A percentile compares a stretch with the other conserved stretches of the same genome.
Evolutionary conservation across 768 basidiomycete species (phyloP).

Genomic region (Boletus edulis): DNA sequence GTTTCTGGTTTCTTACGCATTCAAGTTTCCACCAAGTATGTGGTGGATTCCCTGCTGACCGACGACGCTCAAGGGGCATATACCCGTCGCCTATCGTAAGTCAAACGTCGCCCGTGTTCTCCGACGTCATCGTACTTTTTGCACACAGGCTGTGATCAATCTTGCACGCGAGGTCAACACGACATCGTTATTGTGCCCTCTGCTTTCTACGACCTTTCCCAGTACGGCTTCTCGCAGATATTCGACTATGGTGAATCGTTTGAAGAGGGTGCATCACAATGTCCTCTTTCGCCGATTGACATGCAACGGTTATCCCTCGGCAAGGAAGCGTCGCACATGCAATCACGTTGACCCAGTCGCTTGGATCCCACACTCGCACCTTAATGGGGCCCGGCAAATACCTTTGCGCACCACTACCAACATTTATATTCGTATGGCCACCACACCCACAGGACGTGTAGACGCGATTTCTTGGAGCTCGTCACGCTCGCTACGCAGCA

Average conservation of each 20-base stretch:
- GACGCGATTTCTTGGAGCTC: conserved; percentile 75
- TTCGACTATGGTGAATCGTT: conserved; percentile 54
- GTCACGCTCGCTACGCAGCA: conserved; percentile 82
- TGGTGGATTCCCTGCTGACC: conserved; percentile 80
- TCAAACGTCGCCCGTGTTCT: conserved; percentile 3
- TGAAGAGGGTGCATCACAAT: conserved; percentile 41
- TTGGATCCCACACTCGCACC: conserved; percentile 47
- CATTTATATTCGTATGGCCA: conserved; percentile 29
- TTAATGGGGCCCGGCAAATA: conserved; percentile 16
- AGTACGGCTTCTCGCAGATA: conserved; percentile 68
- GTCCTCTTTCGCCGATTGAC: conserved; percentile 47
- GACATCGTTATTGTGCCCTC: conserved; percentile 60
- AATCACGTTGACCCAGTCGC: conserved; percentile 67
- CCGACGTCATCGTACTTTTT: neutral
- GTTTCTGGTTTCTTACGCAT: conserved; percentile 72
- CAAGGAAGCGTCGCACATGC: conserved; percentile 70
- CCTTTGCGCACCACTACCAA: conserved; percentile 16
- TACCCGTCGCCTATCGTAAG: conserved; percentile 73
- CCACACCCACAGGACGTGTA: conserved; percentile 44
- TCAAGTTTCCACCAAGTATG: conserved; percentile 74
- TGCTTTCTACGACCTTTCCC: conserved; percentile 81
- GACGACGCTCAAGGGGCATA: conserved; percentile 51
- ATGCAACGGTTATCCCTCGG: conserved; percentile 69
- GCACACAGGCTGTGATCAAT: conserved; percentile 60
- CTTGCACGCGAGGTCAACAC: conserved; percentile 69